Percentiles rank a stretch among this genome's conserved stretches.
Conservation (phyloP, 2,329 filamentous ascomycete genomes). For the Acrocalymma vagum region DNA sequence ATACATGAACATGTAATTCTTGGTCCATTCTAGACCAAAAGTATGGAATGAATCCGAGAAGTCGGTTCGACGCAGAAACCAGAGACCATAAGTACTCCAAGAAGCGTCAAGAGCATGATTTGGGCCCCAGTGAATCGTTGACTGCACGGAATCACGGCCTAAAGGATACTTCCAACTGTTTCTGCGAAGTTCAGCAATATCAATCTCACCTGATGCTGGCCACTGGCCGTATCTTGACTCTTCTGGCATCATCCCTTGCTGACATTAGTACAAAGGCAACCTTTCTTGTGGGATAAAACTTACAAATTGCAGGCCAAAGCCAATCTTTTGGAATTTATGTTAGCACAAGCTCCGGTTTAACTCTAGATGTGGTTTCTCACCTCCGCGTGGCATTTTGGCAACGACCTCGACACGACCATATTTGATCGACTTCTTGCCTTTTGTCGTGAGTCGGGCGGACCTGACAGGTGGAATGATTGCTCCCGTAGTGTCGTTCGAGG, state of each 20-base stretch:
- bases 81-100: conserved; percentile 26
- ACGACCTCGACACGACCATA: conserved; percentile 83
- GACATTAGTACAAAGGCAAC: conserved; percentile 35
- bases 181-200: conserved; percentile 80
- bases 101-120: conserved; percentile 30
- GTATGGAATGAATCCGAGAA: conserved; percentile 75
- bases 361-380: too few relatives aligned
- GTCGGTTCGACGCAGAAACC: conserved; percentile 69
- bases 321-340: too few relatives aligned
- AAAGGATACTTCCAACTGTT: conserved; percentile 76
- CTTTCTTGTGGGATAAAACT: neutral
- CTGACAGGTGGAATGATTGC: conserved; percentile 78
- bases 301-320: conserved; percentile 86
- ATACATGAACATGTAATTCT: conserved; percentile 87
- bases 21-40: conserved; percentile 74
- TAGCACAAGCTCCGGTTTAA: too few relatives aligned
- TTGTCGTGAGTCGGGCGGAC: conserved; percentile 80
- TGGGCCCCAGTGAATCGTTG: conserved; percentile 79
- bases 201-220: conserved; percentile 83
- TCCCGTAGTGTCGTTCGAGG: conserved; percentile 78
- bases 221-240: conserved; percentile 75
- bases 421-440: conserved; percentile 74
- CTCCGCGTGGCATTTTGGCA: conserved; percentile 75
- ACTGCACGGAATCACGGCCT: conserved; percentile 80
- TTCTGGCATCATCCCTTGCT: conserved; percentile 63